These are phyloP conservation scores for Carex myosuroides DNA, from an alignment of 176 grass and related monocot genomes.

Conservation along the genomic window DNA sequence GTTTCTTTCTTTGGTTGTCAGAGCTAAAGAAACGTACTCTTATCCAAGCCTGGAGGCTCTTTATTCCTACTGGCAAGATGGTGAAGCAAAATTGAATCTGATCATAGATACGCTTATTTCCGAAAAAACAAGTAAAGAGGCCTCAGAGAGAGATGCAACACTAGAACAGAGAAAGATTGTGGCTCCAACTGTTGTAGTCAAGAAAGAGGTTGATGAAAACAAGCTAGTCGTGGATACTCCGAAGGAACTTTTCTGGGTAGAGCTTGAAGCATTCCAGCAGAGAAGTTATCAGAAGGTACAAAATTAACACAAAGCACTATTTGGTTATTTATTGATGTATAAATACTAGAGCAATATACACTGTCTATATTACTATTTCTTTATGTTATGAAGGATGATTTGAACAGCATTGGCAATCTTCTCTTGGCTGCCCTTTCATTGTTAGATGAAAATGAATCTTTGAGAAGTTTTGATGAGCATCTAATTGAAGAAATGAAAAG, in stretches of 20 bases:
- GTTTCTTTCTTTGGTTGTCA: neutral
- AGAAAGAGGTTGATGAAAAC: neutral
- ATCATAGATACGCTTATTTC: constrained; percentile 16
- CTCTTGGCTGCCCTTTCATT: neutral
- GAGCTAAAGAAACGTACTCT: constrained; percentile 4
- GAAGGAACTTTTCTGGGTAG: neutral
- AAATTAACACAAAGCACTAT: neutral
- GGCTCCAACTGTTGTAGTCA: neutral
- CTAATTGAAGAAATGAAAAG: neutral
- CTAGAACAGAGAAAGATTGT: neutral
- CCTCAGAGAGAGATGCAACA: neutral
- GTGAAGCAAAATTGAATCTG: constrained; percentile 19
- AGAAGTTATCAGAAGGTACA: constrained; percentile 7
- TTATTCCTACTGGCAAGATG: constrained; percentile 25
- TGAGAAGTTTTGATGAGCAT: neutral
- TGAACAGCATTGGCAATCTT: neutral
- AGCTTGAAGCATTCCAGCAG: neutral
- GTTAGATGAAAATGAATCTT: neutral
- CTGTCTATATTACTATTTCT: neutral
- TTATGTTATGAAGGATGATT: neutral
- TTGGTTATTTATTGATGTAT: neutral
- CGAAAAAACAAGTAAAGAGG: neutral
- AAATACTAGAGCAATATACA: neutral
- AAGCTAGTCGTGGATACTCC: neutral
- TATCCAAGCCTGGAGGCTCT: constrained; percentile 4